Evolutionary conservation across 1,139 yeast genomes (phyloP).

Genomic region (Suhomyces yuchorum): DNA sequence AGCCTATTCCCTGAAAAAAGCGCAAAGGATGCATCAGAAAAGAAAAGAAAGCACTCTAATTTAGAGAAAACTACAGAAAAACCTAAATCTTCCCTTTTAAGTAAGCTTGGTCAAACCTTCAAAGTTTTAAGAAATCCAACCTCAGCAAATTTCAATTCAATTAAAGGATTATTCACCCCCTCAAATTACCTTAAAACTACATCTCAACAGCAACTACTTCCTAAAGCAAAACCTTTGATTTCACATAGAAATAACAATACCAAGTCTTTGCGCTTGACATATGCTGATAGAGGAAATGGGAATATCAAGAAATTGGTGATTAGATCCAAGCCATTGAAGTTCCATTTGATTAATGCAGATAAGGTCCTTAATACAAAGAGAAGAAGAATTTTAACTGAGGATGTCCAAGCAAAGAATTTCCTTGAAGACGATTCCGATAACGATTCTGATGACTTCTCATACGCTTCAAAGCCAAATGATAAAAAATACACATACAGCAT

Average conservation of each 20-base stretch:
- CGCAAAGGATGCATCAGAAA: slow-evolving; percentile 18
- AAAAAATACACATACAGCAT: slow-evolving; percentile 14
- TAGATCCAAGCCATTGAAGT: slow-evolving; percentile 45
- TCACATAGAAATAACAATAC: slow-evolving; percentile 2
- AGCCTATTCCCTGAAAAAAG: slow-evolving; percentile 25
- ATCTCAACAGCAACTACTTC: slow-evolving; percentile 4
- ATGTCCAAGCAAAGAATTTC: slow-evolving; percentile 20
- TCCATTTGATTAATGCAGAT: slow-evolving; percentile 48
- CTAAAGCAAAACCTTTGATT: not conserved
- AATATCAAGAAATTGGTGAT: slow-evolving; percentile 41
- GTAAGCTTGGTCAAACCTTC: slow-evolving; percentile 42
- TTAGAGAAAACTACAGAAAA: slow-evolving; percentile 15
- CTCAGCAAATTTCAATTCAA: slow-evolving; percentile 15
- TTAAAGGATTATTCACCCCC: slow-evolving; percentile 30
- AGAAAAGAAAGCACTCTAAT: slow-evolving; percentile 25
- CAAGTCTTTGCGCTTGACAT: slow-evolving; percentile 16
- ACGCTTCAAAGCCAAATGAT: slow-evolving; percentile 15
- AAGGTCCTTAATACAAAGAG: slow-evolving; percentile 40
- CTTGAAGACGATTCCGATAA: slow-evolving; percentile 20
- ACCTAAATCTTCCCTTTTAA: slow-evolving; percentile 32
- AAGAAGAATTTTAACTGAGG: slow-evolving; percentile 31
- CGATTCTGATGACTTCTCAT: slow-evolving; percentile 24
- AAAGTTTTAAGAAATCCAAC: slow-evolving; percentile 32
- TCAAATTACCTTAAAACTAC: slow-evolving; percentile 25
- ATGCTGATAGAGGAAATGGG: slow-evolving; percentile 15